Evolutionary conservation across 2,329 filamentous ascomycete genomes (phyloP), one percentile per base, ranked within the genome.

Genomic region (Xylaria sp.): DNA sequence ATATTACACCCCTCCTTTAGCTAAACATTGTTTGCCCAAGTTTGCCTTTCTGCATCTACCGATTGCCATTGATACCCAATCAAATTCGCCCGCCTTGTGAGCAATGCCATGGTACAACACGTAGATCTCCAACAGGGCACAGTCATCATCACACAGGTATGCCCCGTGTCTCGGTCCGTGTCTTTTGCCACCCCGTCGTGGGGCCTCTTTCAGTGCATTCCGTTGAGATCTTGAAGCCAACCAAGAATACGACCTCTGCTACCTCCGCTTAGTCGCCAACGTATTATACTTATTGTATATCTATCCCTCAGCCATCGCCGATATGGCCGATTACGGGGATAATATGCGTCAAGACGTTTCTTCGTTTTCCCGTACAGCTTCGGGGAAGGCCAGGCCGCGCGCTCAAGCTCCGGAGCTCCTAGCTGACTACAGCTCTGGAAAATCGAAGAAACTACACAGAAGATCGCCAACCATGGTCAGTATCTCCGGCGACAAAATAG

Each of bases 261-360:
- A n/a, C 25, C 57, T 53, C 54, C 27, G 64, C 65, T 58, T 62
- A 59, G 57, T 62, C 27, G 15, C 22, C 53, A 33, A 49, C 45
- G 61, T 10, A 25, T 25, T 42, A 27, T 27, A 11, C 45, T 62
- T 10, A 25, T 25, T 42, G 31, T 27, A 11, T 66, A 66, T 61
- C 62, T 57, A 65, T 33, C n/a, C 9, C 15, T 56, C 47, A 44
- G 27, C 36, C 38, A 51, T 67, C 45, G n/a, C 67, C 71, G 49
- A 67, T 33, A 75, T 75, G 73, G 70, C 73, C 39, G 71, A 75
- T 39, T 63, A 56, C 13, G 69, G 65, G 45, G 69, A 70, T 39
- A 70, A 50, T 50, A 27, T 51, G 49, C 71, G 62, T 42, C 68
- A 61, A 17, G 70, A 69, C 20, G 49, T 36, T 31, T 63, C 69